phyloP scores from a whole-genome alignment of 352 stramenopile genomes.

The Salisapilia sapeloensis region DNA sequence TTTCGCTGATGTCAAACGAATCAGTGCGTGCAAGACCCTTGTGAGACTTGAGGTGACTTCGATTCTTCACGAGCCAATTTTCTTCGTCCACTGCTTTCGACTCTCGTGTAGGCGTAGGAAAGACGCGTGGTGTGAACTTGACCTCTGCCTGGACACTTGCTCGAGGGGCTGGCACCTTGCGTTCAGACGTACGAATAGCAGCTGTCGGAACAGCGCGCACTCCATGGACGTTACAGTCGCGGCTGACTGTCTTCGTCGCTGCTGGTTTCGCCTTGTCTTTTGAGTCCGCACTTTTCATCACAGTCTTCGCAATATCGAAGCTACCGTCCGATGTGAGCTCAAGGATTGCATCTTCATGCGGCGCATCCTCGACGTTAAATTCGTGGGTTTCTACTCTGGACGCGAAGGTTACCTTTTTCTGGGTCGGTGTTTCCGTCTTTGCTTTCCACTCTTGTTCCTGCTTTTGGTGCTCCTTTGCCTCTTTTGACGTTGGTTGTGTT shows the following conservation, averaged over 20 bases:
- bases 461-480: slow-evolving; percentile 16
- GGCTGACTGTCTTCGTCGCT: slow-evolving; percentile 2
- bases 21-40: slow-evolving; percentile 31
- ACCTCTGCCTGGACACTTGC: slow-evolving; percentile 24
- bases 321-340: slow-evolving; percentile 28
- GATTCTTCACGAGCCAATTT: slow-evolving; percentile 73
- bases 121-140: slow-evolving; percentile 58
- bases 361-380: slow-evolving; percentile 2
- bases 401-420: neutral
- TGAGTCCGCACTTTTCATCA: slow-evolving; percentile 4
- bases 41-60: slow-evolving; percentile 58
- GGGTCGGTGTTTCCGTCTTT: neutral
- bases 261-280: no score
- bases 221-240: no score
- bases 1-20: slow-evolving; percentile 82
- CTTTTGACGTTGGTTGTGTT: no score
- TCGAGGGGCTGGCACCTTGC: slow-evolving; percentile 29
- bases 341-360: slow-evolving; percentile 11
- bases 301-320: slow-evolving; percentile 17
- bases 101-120: slow-evolving; percentile 58
- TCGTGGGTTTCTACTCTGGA: slow-evolving; percentile 1
- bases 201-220: no score
- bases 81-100: slow-evolving; percentile 71
- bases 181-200: no score
- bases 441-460: slow-evolving; percentile 5